These are phyloP conservation scores for Hsuehochloa calcarea DNA, from an alignment of 176 grass and related monocot genomes.

Conservation along the genomic window DNA sequence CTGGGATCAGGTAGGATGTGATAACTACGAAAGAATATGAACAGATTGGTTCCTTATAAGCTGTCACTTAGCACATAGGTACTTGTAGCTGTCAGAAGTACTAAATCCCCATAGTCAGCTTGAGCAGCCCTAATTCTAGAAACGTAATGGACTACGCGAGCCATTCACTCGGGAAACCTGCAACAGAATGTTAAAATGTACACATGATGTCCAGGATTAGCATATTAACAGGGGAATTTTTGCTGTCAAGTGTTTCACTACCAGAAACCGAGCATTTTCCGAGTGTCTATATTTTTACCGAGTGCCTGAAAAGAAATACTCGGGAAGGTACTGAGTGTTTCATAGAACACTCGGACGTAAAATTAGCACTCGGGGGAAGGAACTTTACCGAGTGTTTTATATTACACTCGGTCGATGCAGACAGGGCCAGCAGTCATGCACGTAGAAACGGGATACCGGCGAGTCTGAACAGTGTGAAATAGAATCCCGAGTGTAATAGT, in stretches of 20 bases:
- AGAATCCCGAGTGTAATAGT: too few relatives aligned
- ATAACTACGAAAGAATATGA: not conserved
- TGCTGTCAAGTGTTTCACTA: not conserved
- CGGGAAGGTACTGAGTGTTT: too few relatives aligned
- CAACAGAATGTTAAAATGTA: not conserved
- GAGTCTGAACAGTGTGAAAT: too few relatives aligned
- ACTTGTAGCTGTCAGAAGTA: not conserved
- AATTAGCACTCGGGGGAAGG: too few relatives aligned
- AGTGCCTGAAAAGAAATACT: too few relatives aligned
- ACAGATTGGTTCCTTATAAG: not conserved
- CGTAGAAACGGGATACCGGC: too few relatives aligned
- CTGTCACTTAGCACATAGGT: not conserved
- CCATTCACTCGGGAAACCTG: constrained; percentile 53
- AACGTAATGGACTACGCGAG: not conserved
- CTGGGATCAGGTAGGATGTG: not conserved
- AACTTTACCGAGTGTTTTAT: too few relatives aligned
- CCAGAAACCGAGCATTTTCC: too few relatives aligned
- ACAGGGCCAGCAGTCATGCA: too few relatives aligned
- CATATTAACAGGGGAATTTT: not conserved
- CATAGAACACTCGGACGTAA: too few relatives aligned
- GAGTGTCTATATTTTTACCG: too few relatives aligned
- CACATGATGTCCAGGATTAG: not conserved
- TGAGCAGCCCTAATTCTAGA: constrained; percentile 21
- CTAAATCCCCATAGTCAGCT: not conserved
- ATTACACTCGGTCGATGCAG: too few relatives aligned